Evolutionary conservation across 139 green algal genomes (phyloP).

Genomic region (Tetradesmus lagerheimii): DNA sequence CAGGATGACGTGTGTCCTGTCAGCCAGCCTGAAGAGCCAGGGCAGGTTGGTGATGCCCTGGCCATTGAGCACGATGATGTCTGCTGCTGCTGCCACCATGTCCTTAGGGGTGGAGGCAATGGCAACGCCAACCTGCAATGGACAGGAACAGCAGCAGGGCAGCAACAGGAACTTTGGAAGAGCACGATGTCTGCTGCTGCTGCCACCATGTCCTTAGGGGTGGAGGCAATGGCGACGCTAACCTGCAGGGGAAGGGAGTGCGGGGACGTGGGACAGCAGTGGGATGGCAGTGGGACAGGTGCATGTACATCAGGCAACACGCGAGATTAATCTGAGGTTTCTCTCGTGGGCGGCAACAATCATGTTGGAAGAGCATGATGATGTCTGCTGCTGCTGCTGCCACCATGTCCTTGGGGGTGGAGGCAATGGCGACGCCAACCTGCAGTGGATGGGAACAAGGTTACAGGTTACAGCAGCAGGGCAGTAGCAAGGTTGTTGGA

Average conservation of each 20-base stretch:
- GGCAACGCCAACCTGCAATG: constrained; percentile 78
- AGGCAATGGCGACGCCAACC: not conserved
- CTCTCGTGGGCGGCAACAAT: not conserved
- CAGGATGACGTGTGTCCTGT: constrained; percentile 69
- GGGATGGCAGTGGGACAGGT: no score
- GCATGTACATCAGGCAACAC: no score
- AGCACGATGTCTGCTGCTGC: constrained; percentile 87
- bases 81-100: constrained; percentile 80
- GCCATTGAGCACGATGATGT: constrained; percentile 86
- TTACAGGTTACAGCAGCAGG: no score
- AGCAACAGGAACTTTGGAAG: not conserved
- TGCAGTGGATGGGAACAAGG: no score
- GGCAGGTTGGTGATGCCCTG: constrained; percentile 82
- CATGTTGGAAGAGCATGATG: constrained; percentile 85
- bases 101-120: constrained; percentile 74
- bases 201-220: constrained; percentile 78
- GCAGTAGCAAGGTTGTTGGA: no score
- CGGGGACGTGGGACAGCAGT: no score
- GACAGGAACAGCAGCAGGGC: not conserved
- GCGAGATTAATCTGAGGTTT: no score
- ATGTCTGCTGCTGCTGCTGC: constrained; percentile 75
- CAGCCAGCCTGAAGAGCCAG: constrained; percentile 75
- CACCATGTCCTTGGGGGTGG: constrained; percentile 66
- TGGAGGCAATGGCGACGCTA: constrained; percentile 76
- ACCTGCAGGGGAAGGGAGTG: no score